Conservation (phyloP, 208 protist species). For the Wallacemonas sp. region DNA sequence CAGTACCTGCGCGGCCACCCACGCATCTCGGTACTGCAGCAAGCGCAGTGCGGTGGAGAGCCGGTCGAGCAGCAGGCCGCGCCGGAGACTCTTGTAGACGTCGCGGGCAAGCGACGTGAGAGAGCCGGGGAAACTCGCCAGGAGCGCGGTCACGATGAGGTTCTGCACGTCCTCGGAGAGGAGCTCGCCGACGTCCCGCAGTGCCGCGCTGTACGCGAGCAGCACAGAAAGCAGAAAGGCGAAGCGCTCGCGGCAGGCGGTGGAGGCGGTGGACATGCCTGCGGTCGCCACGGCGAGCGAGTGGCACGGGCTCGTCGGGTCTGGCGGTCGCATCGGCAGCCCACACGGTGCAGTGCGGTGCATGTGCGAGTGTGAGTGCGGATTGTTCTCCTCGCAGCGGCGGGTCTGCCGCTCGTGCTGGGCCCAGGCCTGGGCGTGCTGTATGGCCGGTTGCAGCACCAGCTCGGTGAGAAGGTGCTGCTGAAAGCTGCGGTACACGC, state of each 20-base stretch:
- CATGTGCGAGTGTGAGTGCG: not conserved
- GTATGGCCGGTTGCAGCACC: conserved; percentile 3
- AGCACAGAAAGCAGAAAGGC: not conserved
- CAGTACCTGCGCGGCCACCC: conserved; percentile 1
- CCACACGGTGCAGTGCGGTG: not conserved
- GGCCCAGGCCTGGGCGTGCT: conserved; percentile 9
- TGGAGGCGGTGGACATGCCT: not conserved
- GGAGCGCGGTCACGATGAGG: conserved; percentile 3
- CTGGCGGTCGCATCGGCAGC: not conserved
- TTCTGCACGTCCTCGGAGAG: conserved; percentile 9
- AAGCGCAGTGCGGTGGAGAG: conserved; percentile 10
- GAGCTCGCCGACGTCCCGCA: conserved; percentile 6
- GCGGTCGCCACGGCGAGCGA: not conserved
- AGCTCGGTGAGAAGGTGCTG: conserved; percentile 4
- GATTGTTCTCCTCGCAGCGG: not conserved
- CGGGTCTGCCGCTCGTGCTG: not conserved
- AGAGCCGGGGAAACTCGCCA: not conserved
- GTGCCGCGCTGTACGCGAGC: not conserved
- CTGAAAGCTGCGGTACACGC: conserved; percentile 11
- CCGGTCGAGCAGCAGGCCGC: not conserved
- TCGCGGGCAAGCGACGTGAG: conserved; percentile 10
- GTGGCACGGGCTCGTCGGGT: not conserved
- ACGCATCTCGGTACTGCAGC: conserved; percentile 10
- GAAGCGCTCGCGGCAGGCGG: conserved; percentile 10
- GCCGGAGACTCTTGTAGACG: conserved; percentile 8